Evolutionary conservation across 306 rosid genomes (phyloP).

Genomic region (Crotalaria pallida): DNA sequence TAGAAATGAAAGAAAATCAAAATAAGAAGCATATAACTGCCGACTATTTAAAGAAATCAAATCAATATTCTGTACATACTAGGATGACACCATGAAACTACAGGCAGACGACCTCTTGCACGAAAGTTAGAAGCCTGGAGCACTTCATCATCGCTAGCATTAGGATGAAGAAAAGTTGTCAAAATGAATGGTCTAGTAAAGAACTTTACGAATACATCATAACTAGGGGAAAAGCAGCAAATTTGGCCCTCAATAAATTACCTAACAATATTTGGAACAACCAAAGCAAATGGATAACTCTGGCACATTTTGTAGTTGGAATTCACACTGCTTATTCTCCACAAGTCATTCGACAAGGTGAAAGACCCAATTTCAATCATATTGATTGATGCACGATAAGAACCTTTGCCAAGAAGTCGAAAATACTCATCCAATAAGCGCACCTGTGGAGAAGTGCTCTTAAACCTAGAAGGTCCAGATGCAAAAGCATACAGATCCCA

Average conservation of each 20-base stretch:
- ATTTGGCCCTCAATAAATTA: conserved; percentile 36
- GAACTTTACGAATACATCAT: conserved; percentile 15
- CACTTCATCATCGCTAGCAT: conserved; percentile 85
- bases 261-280: conserved; percentile 73
- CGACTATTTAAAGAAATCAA: background rate
- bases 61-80: conserved; percentile 36
- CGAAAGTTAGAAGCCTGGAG: conserved; percentile 82
- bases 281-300: conserved; percentile 91
- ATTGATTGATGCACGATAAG: conserved; percentile 42
- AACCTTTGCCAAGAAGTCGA: conserved; percentile 82
- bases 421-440: conserved; percentile 84
- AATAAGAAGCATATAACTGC: conserved; percentile 13
- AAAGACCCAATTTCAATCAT: conserved; percentile 78
- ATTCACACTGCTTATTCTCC: conserved; percentile 86
- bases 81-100: conserved; percentile 91
- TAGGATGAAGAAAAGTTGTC: conserved; percentile 20
- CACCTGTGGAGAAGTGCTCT: conserved; percentile 60
- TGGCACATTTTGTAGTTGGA: conserved; percentile 68
- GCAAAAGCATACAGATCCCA: conserved; percentile 90
- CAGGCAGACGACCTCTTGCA: conserved; percentile 86
- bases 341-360: conserved; percentile 66
- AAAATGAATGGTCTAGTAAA: conserved; percentile 10
- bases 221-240: conserved; percentile 8
- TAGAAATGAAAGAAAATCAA: background rate
- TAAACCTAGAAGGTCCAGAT: conserved; percentile 69